Conservation (phyloP, 495 filamentous ascomycete species). For the Penicillium angulare region DNA sequence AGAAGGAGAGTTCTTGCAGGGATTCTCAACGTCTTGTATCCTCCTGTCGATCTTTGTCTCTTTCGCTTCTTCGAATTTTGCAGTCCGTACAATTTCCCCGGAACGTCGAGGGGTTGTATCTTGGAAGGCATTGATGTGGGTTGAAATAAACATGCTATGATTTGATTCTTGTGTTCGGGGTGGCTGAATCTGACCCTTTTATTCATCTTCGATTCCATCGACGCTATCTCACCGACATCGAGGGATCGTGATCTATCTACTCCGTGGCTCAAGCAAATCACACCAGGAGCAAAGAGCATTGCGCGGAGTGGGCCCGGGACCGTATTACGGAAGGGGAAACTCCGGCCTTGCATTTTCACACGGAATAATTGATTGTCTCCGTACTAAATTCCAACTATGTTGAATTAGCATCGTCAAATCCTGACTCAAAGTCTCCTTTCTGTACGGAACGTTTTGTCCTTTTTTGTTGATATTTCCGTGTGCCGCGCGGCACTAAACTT, state of each 20-base stretch:
- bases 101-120: neutral
- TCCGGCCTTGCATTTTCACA: too few species aligned
- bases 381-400: too few species aligned
- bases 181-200: neutral
- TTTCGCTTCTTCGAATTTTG: too few species aligned
- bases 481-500: neutral
- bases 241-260: neutral
- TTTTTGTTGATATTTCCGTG: neutral
- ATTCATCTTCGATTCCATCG: neutral
- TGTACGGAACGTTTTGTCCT: neutral
- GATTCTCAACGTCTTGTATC: neutral
- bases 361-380: too few species aligned
- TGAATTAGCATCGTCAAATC: too few species aligned
- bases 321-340: neutral
- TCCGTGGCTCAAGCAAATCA: too few species aligned
- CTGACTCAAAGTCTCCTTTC: too few species aligned
- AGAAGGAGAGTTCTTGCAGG: neutral
- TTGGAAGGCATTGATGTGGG: neutral
- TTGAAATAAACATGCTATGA: neutral
- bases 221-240: neutral
- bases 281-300: neutral
- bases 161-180: neutral
- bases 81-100: neutral
- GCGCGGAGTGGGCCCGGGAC: neutral
- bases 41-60: neutral